Evolutionary conservation across 495 filamentous ascomycete species (phyloP).

Genomic region (Rusavskia elegans): DNA sequence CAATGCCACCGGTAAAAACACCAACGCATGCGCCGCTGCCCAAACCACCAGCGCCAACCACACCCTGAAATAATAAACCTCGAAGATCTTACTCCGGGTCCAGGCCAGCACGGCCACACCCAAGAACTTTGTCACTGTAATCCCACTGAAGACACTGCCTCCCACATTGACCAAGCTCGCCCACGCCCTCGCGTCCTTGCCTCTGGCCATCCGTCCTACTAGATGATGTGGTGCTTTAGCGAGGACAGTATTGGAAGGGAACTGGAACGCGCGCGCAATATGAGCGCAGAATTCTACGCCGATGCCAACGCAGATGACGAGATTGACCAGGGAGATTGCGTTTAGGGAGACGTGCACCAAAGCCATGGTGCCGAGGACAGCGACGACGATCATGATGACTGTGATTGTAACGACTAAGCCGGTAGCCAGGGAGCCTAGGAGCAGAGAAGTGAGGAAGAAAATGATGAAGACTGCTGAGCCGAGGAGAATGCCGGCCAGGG

Average conservation of each 20-base stretch:
- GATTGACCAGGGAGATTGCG: conserved; percentile 88
- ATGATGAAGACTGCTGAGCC: conserved; percentile 73
- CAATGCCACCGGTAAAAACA: conserved; percentile 83
- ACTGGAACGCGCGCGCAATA: conserved; percentile 89
- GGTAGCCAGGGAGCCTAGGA: conserved; percentile 74
- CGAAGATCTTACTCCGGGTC: conserved; percentile 95
- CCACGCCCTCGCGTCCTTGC: conserved; percentile 76
- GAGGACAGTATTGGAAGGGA: conserved; percentile 62
- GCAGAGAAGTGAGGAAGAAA: conserved; percentile 53
- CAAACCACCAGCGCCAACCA: conserved; percentile 85
- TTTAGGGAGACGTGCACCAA: conserved; percentile 81
- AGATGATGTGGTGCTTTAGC: conserved; percentile 37
- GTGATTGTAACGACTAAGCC: conserved; percentile 68
- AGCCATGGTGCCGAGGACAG: conserved; percentile 91
- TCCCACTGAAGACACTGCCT: conserved; percentile 84
- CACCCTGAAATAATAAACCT: conserved; percentile 96
- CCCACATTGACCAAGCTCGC: conserved; percentile 86
- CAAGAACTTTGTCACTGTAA: conserved; percentile 86
- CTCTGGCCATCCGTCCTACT: conserved; percentile 45
- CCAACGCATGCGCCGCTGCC: conserved; percentile 74
- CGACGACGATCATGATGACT: conserved; percentile 84
- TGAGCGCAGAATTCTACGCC: conserved; percentile 95
- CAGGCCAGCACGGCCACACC: conserved; percentile 89
- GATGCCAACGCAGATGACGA: conserved; percentile 94
- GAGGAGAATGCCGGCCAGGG: conserved; percentile 60